phyloP scores from a whole-genome alignment of 352 stramenopile species.

The Globisporangium mamillatum region DNA sequence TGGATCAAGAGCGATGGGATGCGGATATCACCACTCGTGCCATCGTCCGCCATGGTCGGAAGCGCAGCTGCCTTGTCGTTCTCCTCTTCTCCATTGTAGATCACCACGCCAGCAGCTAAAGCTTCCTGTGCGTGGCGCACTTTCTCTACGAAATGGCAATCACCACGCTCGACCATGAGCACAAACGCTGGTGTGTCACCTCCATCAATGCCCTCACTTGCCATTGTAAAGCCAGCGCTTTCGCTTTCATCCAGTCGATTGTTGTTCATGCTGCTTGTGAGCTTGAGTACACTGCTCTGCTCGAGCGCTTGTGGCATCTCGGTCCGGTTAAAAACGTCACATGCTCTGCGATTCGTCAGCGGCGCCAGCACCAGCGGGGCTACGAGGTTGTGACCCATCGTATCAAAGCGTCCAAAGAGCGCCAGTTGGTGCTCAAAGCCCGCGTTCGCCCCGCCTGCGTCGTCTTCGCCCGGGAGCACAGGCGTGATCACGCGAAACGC shows the following conservation, averaged over 20 bases:
- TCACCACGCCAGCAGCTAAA: slow-evolving; percentile 1
- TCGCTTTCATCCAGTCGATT: background rate
- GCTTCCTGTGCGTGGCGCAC: slow-evolving; percentile 28
- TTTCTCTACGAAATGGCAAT: slow-evolving; percentile 56
- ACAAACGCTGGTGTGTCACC: background rate
- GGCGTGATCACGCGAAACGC: slow-evolving; percentile 11
- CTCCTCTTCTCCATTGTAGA: background rate
- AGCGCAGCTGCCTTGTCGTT: background rate
- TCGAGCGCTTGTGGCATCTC: background rate
- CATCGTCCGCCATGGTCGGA: slow-evolving; percentile 17
- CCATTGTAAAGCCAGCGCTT: background rate
- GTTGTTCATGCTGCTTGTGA: background rate
- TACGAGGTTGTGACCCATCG: background rate
- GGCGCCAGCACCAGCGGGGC: slow-evolving; percentile 8
- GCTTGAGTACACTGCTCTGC: background rate
- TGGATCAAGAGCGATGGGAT: slow-evolving; percentile 31
- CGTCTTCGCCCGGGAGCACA: background rate
- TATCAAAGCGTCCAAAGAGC: background rate
- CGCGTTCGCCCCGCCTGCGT: background rate
- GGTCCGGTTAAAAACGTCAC: slow-evolving; percentile 1
- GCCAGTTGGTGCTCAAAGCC: slow-evolving; percentile 4
- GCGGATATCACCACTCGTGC: slow-evolving; percentile 21
- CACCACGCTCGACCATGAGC: slow-evolving; percentile 6
- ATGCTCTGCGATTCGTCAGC: background rate
- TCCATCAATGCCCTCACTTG: background rate